These are phyloP conservation scores for Chlamydomonas sp. DNA, from an alignment of 139 green algal genomes.

Conservation along the genomic window DNA sequence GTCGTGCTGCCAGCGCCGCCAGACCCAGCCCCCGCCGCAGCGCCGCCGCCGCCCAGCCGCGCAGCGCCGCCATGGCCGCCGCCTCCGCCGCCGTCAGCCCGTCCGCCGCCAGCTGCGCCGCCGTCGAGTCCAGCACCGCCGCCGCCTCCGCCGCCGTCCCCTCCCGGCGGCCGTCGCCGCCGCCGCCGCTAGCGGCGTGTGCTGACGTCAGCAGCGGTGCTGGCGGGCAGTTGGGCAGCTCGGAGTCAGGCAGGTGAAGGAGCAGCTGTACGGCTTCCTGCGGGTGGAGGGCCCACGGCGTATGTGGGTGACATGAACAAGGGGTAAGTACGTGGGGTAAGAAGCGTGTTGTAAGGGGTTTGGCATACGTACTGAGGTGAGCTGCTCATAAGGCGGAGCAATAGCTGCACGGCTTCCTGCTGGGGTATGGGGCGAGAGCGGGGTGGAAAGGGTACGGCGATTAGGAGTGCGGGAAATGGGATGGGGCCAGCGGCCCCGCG, in stretches of 20 bases:
- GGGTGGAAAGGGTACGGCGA: too few species aligned
- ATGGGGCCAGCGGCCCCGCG: too few species aligned
- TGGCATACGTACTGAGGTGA: too few species aligned
- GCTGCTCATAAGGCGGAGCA: too few species aligned
- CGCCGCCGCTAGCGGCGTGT: too few species aligned
- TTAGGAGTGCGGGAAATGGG: too few species aligned
- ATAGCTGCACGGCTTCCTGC: too few species aligned
- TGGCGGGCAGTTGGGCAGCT: background rate
- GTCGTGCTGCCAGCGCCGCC: slow-evolving; percentile 3
- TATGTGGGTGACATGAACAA: background rate
- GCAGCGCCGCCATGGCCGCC: background rate
- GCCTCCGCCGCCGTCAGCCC: slow-evolving; percentile 22
- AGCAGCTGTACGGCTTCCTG: slow-evolving; percentile 13
- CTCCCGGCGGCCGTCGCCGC: background rate
- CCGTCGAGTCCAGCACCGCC: background rate
- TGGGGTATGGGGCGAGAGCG: too few species aligned
- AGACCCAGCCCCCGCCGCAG: background rate
- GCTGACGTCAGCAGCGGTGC: background rate
- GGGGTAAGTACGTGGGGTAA: background rate
- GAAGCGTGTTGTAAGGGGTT: too few species aligned
- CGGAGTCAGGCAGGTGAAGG: background rate
- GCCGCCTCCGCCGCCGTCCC: background rate
- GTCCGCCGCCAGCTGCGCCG: background rate
- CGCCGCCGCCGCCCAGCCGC: background rate
- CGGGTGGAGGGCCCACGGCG: background rate